A percentile compares a stretch with the other conserved stretches of the same genome.
Evolutionary conservation across 768 basidiomycete genomes (phyloP).

Genomic region (Hericium alpestre): DNA sequence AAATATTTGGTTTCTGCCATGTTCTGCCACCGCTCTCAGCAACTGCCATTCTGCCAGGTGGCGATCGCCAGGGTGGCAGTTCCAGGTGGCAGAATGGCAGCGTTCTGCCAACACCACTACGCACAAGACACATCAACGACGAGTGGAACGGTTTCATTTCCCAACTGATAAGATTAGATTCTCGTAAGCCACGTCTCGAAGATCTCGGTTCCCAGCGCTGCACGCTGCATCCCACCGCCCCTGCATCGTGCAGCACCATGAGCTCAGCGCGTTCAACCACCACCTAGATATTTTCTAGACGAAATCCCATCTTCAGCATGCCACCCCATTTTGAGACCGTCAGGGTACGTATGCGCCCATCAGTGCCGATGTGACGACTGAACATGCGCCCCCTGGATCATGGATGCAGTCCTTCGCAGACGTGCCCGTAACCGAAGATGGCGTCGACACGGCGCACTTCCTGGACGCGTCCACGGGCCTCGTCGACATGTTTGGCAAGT

Average conservation of each 20-base stretch:
- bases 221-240: background rate
- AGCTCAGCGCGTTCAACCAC: no score
- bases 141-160: no score
- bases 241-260: no score
- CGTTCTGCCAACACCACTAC: no score
- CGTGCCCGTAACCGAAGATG: conserved; percentile 62
- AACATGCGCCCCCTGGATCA: background rate
- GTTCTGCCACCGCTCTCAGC: no score
- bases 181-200: background rate
- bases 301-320: conserved; percentile 19
- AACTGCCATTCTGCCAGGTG: no score
- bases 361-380: background rate
- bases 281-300: no score
- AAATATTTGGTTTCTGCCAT: no score
- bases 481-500: conserved; percentile 57
- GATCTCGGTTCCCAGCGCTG: background rate
- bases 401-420: conserved; percentile 70
- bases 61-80: no score
- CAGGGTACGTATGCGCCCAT: conserved; percentile 31
- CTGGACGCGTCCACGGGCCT: conserved; percentile 85
- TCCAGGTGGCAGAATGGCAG: no score
- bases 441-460: conserved; percentile 74
- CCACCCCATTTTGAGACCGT: conserved; percentile 60
- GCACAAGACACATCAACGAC: no score
- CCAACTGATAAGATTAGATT: background rate